Evolutionary conservation across 75 land plant genomes (phyloP).

Genomic region (Pinus albicaulis): DNA sequence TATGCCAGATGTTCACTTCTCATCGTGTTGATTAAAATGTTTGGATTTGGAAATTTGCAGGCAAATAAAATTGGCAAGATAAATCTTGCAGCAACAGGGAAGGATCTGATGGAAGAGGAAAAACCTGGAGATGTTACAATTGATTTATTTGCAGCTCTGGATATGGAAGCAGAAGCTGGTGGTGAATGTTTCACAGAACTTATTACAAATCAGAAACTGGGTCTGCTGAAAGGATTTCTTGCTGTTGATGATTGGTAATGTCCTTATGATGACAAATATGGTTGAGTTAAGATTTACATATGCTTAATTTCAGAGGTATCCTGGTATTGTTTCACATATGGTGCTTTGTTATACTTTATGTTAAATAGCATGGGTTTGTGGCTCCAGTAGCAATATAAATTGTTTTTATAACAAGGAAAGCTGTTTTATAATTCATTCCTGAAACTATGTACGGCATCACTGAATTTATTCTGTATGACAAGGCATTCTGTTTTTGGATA

Average conservation of each 20-base stretch:
- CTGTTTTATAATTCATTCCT: no score
- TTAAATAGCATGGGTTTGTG: no score
- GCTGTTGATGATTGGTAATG: constrained; percentile 90
- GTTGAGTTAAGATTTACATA: no score
- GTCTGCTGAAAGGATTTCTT: constrained; percentile 91
- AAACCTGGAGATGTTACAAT: constrained; percentile 93
- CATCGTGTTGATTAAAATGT: not conserved
- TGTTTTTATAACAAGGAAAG: no score
- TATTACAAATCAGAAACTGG: constrained; percentile 80
- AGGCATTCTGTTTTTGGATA: no score
- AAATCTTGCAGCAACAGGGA: constrained; percentile 98
- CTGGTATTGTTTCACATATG: no score
- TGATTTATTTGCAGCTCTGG: constrained; percentile 90
- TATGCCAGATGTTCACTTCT: not conserved
- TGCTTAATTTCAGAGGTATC: no score
- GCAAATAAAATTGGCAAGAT: constrained; percentile 98
- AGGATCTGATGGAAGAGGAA: constrained; percentile 99
- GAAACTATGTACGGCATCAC: no score
- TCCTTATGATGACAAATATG: not conserved
- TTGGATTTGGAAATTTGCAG: constrained; percentile 32
- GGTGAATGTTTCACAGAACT: constrained; percentile 71
- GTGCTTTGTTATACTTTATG: no score
- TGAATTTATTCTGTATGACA: no score
- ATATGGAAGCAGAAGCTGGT: constrained; percentile 85
- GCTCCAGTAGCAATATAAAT: no score